A percentile compares a stretch with the other conserved stretches of the same genome.
Conservation (phyloP, 371 early-diverging fungal species). For the Mortierella sp. region DNA sequence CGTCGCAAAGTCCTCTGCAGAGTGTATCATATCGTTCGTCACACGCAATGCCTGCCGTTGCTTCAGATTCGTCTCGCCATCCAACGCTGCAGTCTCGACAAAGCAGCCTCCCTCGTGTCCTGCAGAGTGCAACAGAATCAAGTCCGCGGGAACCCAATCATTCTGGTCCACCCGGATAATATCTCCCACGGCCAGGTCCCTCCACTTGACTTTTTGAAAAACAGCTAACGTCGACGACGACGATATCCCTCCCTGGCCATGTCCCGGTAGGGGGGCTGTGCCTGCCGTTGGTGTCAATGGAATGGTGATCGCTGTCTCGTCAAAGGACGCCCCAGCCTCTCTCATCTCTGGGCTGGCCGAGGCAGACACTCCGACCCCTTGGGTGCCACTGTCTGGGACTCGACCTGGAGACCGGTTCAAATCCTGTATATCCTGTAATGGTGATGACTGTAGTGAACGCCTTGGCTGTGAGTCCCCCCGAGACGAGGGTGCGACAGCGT, state of each 20-base stretch:
- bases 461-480: neutral
- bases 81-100: constrained; percentile 85
- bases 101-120: constrained; percentile 74
- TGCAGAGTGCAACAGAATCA: constrained; percentile 69
- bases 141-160: constrained; percentile 80
- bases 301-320: constrained; percentile 35
- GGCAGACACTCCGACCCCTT: neutral
- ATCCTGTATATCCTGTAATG: neutral
- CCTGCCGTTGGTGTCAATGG: constrained; percentile 29
- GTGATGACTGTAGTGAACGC: too few relatives aligned
- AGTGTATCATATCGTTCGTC: constrained; percentile 57
- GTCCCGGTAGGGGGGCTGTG: neutral
- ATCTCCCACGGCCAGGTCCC: constrained; percentile 80
- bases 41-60: constrained; percentile 67
- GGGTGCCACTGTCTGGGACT: too few relatives aligned
- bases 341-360: neutral
- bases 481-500: constrained; percentile 15
- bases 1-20: constrained; percentile 59
- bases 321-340: neutral
- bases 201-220: constrained; percentile 60
- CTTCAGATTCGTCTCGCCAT: constrained; percentile 89
- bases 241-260: too few relatives aligned
- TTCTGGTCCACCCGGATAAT: constrained; percentile 80
- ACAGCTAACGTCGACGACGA: constrained; percentile 37
- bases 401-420: neutral